Evolutionary conservation across 2,329 filamentous ascomycete species (phyloP).

Genomic region (Fusarium sulawesiense): DNA sequence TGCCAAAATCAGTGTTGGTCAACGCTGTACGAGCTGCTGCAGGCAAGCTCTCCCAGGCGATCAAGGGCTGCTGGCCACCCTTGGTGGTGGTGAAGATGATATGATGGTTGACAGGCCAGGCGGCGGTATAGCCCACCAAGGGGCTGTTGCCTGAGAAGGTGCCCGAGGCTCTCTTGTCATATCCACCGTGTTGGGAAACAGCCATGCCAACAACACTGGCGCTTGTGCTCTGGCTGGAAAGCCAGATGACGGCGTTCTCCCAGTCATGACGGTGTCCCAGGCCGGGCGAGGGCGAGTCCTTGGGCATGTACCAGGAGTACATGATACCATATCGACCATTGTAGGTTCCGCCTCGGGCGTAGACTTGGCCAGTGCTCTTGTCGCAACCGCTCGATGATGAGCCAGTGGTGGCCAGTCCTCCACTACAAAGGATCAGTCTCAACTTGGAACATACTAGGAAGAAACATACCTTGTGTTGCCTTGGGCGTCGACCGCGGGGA

Average conservation of each 20-base stretch:
- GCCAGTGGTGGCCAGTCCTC: conserved; percentile 51
- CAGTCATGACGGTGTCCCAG: conserved; percentile 49
- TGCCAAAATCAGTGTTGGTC: conserved; percentile 55
- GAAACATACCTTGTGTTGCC: conserved; percentile 60
- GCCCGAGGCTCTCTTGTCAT: conserved; percentile 44
- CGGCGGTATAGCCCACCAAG: conserved; percentile 51
- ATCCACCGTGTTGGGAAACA: conserved; percentile 54
- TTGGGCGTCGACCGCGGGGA: conserved; percentile 67
- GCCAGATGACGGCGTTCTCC: conserved; percentile 46
- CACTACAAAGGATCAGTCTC: conserved; percentile 38
- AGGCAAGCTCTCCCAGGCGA: conserved; percentile 58
- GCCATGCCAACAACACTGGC: conserved; percentile 50
- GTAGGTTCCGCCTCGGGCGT: conserved; percentile 51
- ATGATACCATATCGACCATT: conserved; percentile 54
- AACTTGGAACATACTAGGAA: not conserved
- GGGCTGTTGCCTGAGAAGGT: conserved; percentile 46
- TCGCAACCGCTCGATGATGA: conserved; percentile 49
- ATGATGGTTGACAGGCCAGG: conserved; percentile 51
- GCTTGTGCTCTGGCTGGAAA: conserved; percentile 42
- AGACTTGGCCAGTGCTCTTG: conserved; percentile 53
- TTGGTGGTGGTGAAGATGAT: conserved; percentile 51
- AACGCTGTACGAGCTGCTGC: conserved; percentile 53
- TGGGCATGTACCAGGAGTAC: conserved; percentile 62
- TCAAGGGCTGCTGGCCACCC: conserved; percentile 56
- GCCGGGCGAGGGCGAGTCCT: conserved; percentile 50